Evolutionary conservation across 306 rosid genomes (phyloP).

Genomic region (Clitoria ternatea): DNA sequence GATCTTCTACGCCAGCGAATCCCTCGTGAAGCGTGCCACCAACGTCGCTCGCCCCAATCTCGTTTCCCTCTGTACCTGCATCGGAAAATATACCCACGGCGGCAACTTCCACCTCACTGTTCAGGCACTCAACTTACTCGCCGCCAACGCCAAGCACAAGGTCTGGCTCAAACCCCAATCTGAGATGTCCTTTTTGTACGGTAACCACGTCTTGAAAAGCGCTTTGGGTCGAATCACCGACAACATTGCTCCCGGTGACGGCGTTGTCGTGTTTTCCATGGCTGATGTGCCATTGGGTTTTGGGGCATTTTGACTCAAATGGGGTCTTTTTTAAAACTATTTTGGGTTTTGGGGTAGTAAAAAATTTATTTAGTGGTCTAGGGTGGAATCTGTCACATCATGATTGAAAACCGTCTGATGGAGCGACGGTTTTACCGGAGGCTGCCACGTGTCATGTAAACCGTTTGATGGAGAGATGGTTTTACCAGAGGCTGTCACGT

Average conservation of each 20-base stretch:
- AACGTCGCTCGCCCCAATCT: slow-evolving; percentile 62
- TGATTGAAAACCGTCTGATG: too few relatives aligned
- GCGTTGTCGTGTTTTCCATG: slow-evolving; percentile 88
- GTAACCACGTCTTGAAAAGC: slow-evolving; percentile 83
- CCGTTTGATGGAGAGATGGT: too few relatives aligned
- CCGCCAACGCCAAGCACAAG: slow-evolving; percentile 84
- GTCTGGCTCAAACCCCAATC: slow-evolving; percentile 92
- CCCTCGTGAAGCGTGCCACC: slow-evolving; percentile 86
- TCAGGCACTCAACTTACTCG: slow-evolving; percentile 53
- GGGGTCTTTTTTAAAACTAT: too few relatives aligned
- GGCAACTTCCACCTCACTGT: slow-evolving; percentile 81
- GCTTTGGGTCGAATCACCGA: slow-evolving; percentile 88
- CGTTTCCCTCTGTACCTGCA: slow-evolving; percentile 73
- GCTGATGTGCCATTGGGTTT: slow-evolving; percentile 87
- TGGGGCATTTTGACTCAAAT: too few relatives aligned
- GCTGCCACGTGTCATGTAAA: too few relatives aligned
- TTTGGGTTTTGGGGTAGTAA: too few relatives aligned
- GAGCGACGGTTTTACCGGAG: too few relatives aligned
- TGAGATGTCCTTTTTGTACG: slow-evolving; percentile 80
- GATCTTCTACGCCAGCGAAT: slow-evolving; percentile 70
- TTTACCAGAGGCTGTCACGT: too few relatives aligned
- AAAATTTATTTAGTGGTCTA: too few relatives aligned
- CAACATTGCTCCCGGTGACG: slow-evolving; percentile 67
- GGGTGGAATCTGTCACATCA: too few relatives aligned
- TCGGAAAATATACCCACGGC: slow-evolving; percentile 82